A percentile compares a stretch with the other conserved stretches of the same genome.
phyloP scores from a whole-genome alignment of 2,329 filamentous ascomycete species.

The Rhytidhysteron rufulum region DNA sequence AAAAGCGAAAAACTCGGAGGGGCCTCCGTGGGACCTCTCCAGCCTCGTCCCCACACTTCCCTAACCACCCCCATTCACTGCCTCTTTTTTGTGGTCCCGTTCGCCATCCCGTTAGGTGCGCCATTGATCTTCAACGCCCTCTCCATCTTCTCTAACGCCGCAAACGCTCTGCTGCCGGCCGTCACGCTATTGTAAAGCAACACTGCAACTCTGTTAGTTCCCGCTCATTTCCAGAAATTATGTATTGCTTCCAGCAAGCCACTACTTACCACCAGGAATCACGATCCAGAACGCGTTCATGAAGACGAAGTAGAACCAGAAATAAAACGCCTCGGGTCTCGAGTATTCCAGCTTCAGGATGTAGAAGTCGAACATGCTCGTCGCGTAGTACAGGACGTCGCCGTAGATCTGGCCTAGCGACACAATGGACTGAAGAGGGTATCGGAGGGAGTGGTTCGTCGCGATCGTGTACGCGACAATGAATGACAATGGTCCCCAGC shows the following conservation, averaged over 20 bases:
- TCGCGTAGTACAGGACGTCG: conserved; percentile 62
- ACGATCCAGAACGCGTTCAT: conserved; percentile 67
- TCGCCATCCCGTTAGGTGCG: conserved; percentile 12
- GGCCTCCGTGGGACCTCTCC: too few species aligned
- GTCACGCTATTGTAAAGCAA: conserved; percentile 32
- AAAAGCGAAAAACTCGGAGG: too few species aligned
- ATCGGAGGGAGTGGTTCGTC: conserved; percentile 52
- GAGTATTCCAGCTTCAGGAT: conserved; percentile 53
- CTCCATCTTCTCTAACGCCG: conserved; percentile 32
- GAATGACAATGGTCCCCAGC: conserved; percentile 62
- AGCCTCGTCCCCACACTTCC: too few species aligned
- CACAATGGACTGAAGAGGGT: conserved; percentile 58
- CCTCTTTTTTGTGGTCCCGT: background rate
- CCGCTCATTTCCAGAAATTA: too few species aligned
- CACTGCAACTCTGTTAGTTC: conserved; percentile 12
- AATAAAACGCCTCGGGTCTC: conserved; percentile 61
- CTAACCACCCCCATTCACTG: background rate
- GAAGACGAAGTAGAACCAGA: conserved; percentile 63
- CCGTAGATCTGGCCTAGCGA: conserved; percentile 63
- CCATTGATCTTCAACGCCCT: conserved; percentile 23
- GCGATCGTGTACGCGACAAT: conserved; percentile 54
- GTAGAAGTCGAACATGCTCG: conserved; percentile 58
- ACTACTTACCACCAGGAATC: conserved; percentile 52
- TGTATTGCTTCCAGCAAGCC: too few species aligned
- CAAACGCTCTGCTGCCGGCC: conserved; percentile 30